A percentile compares a stretch with the other conserved stretches of the same genome.
Conservation (phyloP, 331 rosid species). For the Prunus yedoensis region DNA sequence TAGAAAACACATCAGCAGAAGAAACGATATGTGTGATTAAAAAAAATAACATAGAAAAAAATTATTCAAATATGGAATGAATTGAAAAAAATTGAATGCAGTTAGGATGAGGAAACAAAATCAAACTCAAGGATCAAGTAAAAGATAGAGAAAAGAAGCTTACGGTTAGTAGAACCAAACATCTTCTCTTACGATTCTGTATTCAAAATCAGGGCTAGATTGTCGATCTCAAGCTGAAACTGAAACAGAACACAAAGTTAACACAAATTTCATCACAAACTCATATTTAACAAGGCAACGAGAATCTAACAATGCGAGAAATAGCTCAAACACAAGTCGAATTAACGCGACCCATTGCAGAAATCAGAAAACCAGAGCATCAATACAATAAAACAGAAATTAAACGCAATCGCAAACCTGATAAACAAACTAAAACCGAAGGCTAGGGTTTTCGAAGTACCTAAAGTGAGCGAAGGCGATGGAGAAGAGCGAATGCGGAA, state of each 20-base stretch:
- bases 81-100: background rate
- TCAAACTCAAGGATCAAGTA: background rate
- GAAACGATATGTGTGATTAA: background rate
- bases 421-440: background rate
- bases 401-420: background rate
- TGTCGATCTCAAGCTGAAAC: conserved; percentile 38
- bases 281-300: background rate
- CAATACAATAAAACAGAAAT: background rate
- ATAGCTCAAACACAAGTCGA: background rate
- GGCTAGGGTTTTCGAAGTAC: conserved; percentile 7
- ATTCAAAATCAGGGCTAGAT: conserved; percentile 14
- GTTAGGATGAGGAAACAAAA: conserved; percentile 10
- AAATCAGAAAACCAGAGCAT: background rate
- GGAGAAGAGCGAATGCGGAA: background rate
- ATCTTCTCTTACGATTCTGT: conserved; percentile 35
- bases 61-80: background rate
- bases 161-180: conserved; percentile 84
- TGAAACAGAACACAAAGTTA: background rate
- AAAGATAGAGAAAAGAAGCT: conserved; percentile 31
- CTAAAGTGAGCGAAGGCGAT: background rate
- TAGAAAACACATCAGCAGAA: background rate
- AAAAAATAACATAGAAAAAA: background rate
- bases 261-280: background rate
- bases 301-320: background rate
- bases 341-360: background rate